A percentile compares a stretch with the other conserved stretches of the same genome.
Conservation (phyloP, 176 grass and related monocot species). For the Hsuehochloa calcarea region DNA sequence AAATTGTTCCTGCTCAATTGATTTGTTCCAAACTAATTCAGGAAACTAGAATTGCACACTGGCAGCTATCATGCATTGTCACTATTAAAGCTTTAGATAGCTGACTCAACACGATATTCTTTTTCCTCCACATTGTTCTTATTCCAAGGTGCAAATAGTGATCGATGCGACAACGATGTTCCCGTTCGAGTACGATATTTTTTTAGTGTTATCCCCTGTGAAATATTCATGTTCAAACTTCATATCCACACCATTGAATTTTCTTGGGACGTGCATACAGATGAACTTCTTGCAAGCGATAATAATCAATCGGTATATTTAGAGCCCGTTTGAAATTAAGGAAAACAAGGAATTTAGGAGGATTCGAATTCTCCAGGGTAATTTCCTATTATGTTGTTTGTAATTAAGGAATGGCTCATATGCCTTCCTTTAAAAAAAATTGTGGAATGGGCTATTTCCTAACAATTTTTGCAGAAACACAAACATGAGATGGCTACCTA, state of each 20-base stretch:
- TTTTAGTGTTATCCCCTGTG: no score
- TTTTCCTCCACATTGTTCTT: not conserved
- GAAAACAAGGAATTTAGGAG: not conserved
- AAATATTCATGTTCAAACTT: not conserved
- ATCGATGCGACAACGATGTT: not conserved
- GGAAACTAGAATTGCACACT: not conserved
- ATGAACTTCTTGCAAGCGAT: not conserved
- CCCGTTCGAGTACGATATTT: not conserved
- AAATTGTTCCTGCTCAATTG: not conserved
- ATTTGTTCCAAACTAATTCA: not conserved
- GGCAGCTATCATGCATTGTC: not conserved
- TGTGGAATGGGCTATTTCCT: not conserved
- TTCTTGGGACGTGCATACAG: not conserved
- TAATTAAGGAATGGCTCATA: not conserved
- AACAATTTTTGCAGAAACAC: not conserved
- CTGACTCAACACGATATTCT: not conserved
- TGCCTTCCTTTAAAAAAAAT: not conserved
- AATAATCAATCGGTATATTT: not conserved
- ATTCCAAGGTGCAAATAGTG: not conserved
- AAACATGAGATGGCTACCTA: not conserved
- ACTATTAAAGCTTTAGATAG: no score
- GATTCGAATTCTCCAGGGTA: not conserved
- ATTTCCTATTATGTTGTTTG: not conserved
- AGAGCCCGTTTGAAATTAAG: not conserved
- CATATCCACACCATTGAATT: not conserved